A percentile compares a stretch with the other conserved stretches of the same genome.
These are phyloP conservation scores for Amaranthus cruentus DNA, from an alignment of 148 eudicot species.

Conservation along the genomic window DNA sequence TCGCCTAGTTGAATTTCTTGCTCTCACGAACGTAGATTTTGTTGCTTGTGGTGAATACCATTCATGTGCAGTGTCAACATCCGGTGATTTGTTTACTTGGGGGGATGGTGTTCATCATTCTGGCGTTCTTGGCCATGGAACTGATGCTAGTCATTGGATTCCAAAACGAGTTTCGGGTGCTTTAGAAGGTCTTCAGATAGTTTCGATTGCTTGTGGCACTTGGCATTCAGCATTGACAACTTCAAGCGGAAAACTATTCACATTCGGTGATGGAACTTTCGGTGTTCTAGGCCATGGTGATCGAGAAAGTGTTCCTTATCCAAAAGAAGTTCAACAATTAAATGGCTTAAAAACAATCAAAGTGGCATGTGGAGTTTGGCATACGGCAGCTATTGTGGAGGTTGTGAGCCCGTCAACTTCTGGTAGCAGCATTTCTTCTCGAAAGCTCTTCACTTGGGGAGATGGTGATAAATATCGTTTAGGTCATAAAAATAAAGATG, in stretches of 20 bases:
- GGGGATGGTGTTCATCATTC: conserved; percentile 74
- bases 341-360: conserved; percentile 53
- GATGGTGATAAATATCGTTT: conserved; percentile 72
- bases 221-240: conserved; percentile 79
- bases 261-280: conserved; percentile 88
- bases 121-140: conserved; percentile 89
- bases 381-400: conserved; percentile 83
- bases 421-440: conserved; percentile 34
- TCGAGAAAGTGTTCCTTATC: conserved; percentile 46
- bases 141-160: conserved; percentile 75
- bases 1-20: conserved; percentile 55
- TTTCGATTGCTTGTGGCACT: conserved; percentile 66
- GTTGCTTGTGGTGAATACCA: conserved; percentile 83
- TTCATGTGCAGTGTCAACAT: conserved; percentile 65
- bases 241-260: conserved; percentile 52
- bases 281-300: conserved; percentile 88
- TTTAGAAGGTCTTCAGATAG: conserved; percentile 66
- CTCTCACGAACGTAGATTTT: conserved; percentile 59
- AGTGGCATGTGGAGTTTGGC: conserved; percentile 91
- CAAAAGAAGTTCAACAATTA: conserved; percentile 62
- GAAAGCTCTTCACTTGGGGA: conserved; percentile 86
- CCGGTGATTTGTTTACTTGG: conserved; percentile 80
- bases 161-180: conserved; percentile 75
- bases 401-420: conserved; percentile 30
- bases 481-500: conserved; percentile 68